These are phyloP conservation scores for Penicillium coprophilum DNA, from an alignment of 495 filamentous ascomycete genomes.

Conservation along the genomic window DNA sequence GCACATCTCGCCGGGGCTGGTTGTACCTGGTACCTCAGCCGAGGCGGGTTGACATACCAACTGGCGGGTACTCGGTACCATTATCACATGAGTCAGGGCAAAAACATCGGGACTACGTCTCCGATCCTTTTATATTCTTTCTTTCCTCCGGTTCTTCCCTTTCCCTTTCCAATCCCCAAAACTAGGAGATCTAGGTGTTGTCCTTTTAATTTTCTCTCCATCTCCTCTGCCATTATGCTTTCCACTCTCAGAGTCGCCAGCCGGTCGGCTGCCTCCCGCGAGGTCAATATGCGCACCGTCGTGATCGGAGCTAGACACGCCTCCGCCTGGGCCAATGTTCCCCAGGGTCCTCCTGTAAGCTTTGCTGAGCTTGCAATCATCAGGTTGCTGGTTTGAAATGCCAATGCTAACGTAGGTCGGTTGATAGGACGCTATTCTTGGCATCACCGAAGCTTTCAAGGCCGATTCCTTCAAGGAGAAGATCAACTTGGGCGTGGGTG, in stretches of 20 bases:
- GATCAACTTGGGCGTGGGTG: slow-evolving; percentile 86
- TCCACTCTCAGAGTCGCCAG: slow-evolving; percentile 57
- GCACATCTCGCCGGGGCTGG: slow-evolving; percentile 19
- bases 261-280: slow-evolving; percentile 52
- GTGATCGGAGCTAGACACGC: slow-evolving; percentile 61
- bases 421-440: slow-evolving; percentile 74
- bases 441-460: slow-evolving; percentile 99
- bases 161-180: slow-evolving; percentile 22
- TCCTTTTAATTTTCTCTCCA: slow-evolving; percentile 15
- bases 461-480: slow-evolving; percentile 87
- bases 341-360: slow-evolving; percentile 91
- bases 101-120: slow-evolving; percentile 33
- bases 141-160: slow-evolving; percentile 20
- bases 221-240: slow-evolving; percentile 44
- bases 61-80: slow-evolving; percentile 28
- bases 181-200: slow-evolving; percentile 15
- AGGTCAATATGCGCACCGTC: slow-evolving; percentile 48
- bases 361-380: slow-evolving; percentile 1
- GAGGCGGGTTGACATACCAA: slow-evolving; percentile 10
- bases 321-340: slow-evolving; percentile 85
- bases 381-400: not conserved
- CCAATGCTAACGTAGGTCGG: slow-evolving; percentile 32
- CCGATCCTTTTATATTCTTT: slow-evolving; percentile 36
- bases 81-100: slow-evolving; percentile 43
- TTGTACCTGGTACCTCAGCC: slow-evolving; percentile 22